Conservation (phyloP, 78 protist genomes). For the Dictyostelium firmibasis region DNA sequence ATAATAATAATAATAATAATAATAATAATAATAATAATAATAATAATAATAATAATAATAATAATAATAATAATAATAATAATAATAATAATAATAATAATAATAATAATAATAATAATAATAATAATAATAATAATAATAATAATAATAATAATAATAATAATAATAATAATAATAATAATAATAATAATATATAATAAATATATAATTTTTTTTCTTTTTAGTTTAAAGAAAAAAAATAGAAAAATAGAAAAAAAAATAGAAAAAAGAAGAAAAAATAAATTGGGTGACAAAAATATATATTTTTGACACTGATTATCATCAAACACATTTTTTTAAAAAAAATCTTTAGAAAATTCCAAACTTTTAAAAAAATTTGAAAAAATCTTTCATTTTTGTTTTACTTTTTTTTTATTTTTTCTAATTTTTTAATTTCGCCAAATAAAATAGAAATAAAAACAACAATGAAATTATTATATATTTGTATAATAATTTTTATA, state of each 20-base stretch:
- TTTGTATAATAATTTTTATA: background rate
- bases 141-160: background rate
- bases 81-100: background rate
- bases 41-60: background rate
- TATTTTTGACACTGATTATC: too few species aligned
- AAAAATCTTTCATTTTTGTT: background rate
- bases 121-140: background rate
- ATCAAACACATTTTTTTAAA: background rate
- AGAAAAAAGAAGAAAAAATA: too few species aligned
- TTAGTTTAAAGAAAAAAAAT: background rate
- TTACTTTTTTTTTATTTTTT: background rate
- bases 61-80: background rate
- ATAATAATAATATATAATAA: background rate
- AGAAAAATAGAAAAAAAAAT: background rate
- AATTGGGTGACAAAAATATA: too few species aligned
- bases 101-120: background rate
- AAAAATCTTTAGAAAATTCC: background rate
- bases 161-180: background rate
- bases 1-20: background rate
- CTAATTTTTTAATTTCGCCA: background rate
- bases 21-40: background rate
- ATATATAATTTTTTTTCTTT: background rate
- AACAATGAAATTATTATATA: constrained; percentile 4
- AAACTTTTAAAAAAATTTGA: background rate
- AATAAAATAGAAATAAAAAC: background rate